Base-by-base conservation (phyloP, 2,329 filamentous ascomycete species). In the Fusarium concolor region DNA sequence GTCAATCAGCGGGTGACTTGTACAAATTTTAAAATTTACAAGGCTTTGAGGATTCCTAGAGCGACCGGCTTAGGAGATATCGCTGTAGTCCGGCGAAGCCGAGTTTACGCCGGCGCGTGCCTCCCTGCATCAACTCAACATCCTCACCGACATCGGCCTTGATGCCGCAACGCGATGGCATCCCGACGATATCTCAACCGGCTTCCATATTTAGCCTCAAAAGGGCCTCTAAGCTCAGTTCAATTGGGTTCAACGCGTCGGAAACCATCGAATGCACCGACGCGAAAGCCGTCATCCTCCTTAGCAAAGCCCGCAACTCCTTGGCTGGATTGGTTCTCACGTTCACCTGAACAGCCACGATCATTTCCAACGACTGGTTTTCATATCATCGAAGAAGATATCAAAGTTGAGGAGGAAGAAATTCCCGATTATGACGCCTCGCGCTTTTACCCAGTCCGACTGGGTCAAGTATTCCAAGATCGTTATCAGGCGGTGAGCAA, bases 401-500 rank as follows among this genome's bases (percentile, higher is more conserved):
- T 43, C 1, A 46, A 17, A 2, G 10, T 29, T 5, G 80, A 83
- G 38, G 81, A 84, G 58, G 81, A 83, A 52, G 70, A 65, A 2
- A 51, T 80, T 5, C 75, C 77, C 0, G 73, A 71, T 12, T 82
- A 82, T 56, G 60, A 71, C 3, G 60, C 77, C 1, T 73, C 76
- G 4, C 69, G 73, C 4, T 82, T 79, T 53, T 81, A 82, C 61
- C 77, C 79, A 2, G 77, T 77, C n/a, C 73, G 67, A 1, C 66
- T 80, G 2, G 79, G 80, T 4, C 74, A 83, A 14, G 61, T 80
- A 2, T 76, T 82, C 5, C 69, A 74, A 3, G 56, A 73, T n/a
- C 64, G 72, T 6, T 84, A 76, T 52, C 76, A 83, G 68, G 54
- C 75, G 0, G 53, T 82, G 0, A 71, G 76, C 1, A 83, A 83